These are phyloP conservation scores for Sugiyamaella smithiae DNA, from an alignment of 805 yeast genomes.

Conservation along the genomic window DNA sequence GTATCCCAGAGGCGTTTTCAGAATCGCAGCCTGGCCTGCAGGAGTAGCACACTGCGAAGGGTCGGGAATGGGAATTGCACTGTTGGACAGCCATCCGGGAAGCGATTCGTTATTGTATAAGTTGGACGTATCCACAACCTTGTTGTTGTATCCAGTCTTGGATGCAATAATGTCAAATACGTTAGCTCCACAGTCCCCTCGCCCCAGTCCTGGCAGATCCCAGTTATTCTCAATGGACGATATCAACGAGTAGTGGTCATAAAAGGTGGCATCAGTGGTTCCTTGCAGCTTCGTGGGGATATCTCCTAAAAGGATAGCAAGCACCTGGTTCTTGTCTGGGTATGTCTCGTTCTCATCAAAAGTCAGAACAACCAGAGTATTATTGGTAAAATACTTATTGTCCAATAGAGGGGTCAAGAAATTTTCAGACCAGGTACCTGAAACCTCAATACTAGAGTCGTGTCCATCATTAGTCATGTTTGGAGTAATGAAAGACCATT, in stretches of 20 bases:
- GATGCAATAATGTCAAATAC: slow-evolving; percentile 45
- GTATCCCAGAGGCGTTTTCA: too few relatives aligned
- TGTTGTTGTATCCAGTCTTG: slow-evolving; percentile 27
- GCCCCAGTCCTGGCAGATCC: slow-evolving; percentile 49
- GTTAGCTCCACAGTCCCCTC: slow-evolving; percentile 50
- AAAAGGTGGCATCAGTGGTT: slow-evolving; percentile 47
- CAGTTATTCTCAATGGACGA: slow-evolving; percentile 52
- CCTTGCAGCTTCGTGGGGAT: slow-evolving; percentile 42
- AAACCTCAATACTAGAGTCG: slow-evolving; percentile 45
- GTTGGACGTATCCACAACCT: slow-evolving; percentile 6
- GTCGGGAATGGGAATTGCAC: slow-evolving; percentile 6
- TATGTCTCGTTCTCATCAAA: slow-evolving; percentile 50
- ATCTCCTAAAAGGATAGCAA: slow-evolving; percentile 43
- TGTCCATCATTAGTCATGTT: slow-evolving; percentile 55
- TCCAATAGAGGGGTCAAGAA: slow-evolving; percentile 45
- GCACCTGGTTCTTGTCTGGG: slow-evolving; percentile 45
- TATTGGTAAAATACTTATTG: slow-evolving; percentile 47
- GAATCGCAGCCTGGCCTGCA: slow-evolving; percentile 9
- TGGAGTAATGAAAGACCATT: slow-evolving; percentile 53
- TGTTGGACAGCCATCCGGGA: slow-evolving; percentile 8
- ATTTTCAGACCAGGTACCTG: slow-evolving; percentile 46
- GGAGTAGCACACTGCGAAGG: slow-evolving; percentile 11
- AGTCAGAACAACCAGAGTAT: slow-evolving; percentile 46
- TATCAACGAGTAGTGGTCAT: slow-evolving; percentile 51
- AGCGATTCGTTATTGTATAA: slow-evolving; percentile 3